These are phyloP conservation scores for Cynanchum wilfordii DNA, from an alignment of 257 asterid genomes.

Conservation along the genomic window DNA sequence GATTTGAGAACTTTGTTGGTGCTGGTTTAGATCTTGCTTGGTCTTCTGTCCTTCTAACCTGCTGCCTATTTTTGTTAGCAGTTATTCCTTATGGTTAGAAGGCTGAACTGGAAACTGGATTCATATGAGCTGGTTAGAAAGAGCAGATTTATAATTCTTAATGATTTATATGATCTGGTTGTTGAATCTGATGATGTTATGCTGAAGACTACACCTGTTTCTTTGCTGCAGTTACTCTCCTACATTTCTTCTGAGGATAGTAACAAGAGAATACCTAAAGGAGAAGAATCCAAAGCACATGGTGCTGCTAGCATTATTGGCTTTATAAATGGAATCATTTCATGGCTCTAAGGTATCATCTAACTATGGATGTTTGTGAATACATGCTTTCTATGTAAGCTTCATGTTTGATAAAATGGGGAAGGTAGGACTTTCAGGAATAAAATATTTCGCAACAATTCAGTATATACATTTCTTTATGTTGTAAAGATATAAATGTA, in stretches of 20 bases:
- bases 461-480: neutral
- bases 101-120: neutral
- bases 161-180: slow-evolving; percentile 63
- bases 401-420: neutral
- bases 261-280: slow-evolving; percentile 8
- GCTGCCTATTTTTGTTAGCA: neutral
- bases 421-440: neutral
- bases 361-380: neutral
- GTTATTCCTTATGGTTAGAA: neutral
- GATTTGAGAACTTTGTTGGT: neutral
- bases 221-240: slow-evolving; percentile 75
- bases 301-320: neutral
- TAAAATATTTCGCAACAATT: neutral
- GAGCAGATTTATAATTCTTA: too few species aligned
- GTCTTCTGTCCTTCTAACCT: neutral
- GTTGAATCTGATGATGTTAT: slow-evolving; percentile 83
- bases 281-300: neutral
- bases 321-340: neutral
- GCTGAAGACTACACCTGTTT: slow-evolving; percentile 62
- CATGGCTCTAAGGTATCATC: slow-evolving; percentile 18
- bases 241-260: slow-evolving; percentile 48
- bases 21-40: neutral
- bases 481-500: too few species aligned
- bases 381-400: neutral
- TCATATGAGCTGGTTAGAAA: too few species aligned